A percentile compares a stretch with the other conserved stretches of the same genome.
Evolutionary conservation across 208 protist genomes (phyloP).

Genomic region (Crithidia bombi): DNA sequence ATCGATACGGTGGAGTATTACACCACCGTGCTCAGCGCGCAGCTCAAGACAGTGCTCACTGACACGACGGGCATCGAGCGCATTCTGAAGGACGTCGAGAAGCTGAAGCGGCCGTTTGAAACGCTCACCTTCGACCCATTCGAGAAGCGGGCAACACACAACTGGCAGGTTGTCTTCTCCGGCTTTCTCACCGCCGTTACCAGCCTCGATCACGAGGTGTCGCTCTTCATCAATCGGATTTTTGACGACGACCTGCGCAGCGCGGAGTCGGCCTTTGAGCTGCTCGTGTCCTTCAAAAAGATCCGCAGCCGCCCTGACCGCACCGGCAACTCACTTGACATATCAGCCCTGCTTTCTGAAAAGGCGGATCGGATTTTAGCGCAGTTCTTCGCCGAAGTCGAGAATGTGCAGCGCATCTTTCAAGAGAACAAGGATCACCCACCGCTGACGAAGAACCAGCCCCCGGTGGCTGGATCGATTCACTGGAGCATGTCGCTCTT

Average conservation of each 20-base stretch:
- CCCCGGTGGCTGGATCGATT: conserved; percentile 96
- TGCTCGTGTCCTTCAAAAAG: conserved; percentile 97
- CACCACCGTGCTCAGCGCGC: conserved; percentile 95
- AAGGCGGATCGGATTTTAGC: conserved; percentile 96
- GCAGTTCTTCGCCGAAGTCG: conserved; percentile 94
- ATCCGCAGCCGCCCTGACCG: conserved; percentile 88
- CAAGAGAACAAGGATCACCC: conserved; percentile 84
- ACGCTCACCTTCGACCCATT: conserved; percentile 97
- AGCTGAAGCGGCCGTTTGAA: conserved; percentile 95
- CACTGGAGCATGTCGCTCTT: conserved; percentile 98
- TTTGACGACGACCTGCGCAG: conserved; percentile 98
- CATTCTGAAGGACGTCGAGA: conserved; percentile 93
- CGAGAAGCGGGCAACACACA: conserved; percentile 89
- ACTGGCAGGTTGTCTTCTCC: conserved; percentile 93
- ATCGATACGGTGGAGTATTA: conserved; percentile 96
- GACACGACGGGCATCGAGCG: conserved; percentile 97
- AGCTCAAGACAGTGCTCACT: conserved; percentile 97
- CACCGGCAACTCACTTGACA: conserved; percentile 80
- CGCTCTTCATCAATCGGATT: conserved; percentile 97
- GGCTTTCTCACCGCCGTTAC: conserved; percentile 93
- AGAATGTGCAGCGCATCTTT: conserved; percentile 94
- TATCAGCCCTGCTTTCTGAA: conserved; percentile 92
- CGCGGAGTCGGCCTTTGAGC: conserved; percentile 97
- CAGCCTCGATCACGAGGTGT: conserved; percentile 94
- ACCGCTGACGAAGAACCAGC: conserved; percentile 97